A percentile compares a stretch with the other conserved stretches of the same genome.
Evolutionary conservation across 164 flowering plant genomes (phyloP).

Genomic region (Cinnamomum chago): DNA sequence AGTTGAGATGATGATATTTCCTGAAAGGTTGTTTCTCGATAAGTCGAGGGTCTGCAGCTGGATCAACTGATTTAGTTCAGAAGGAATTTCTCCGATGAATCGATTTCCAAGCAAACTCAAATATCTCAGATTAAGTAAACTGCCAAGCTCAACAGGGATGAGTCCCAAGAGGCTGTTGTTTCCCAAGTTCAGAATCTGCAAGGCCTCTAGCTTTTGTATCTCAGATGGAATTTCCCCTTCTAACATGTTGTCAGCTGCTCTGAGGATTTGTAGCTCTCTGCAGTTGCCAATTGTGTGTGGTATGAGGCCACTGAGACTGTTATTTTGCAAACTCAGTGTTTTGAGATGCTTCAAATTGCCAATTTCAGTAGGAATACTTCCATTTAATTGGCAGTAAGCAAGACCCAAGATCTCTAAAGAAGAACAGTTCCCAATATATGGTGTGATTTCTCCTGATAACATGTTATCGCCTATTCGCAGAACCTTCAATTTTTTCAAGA

Average conservation of each 20-base stretch:
- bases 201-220: conserved; percentile 42
- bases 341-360: conserved; percentile 62
- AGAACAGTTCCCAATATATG: conserved; percentile 50
- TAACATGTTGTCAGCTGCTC: conserved; percentile 66
- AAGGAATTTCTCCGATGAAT: conserved; percentile 56
- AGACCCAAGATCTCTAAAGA: conserved; percentile 61
- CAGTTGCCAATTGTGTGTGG: conserved; percentile 57
- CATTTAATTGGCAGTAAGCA: conserved; percentile 62
- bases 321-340: conserved; percentile 66
- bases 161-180: conserved; percentile 77
- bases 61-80: conserved; percentile 46
- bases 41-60: conserved; percentile 62
- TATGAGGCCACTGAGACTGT: conserved; percentile 53
- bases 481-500: conserved; percentile 54
- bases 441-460: conserved; percentile 48
- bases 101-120: conserved; percentile 77
- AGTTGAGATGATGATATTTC: conserved; percentile 37
- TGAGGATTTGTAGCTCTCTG: conserved; percentile 49
- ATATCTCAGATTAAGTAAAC: conserved; percentile 49
- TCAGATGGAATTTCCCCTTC: conserved; percentile 64
- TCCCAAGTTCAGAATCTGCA: conserved; percentile 62
- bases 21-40: conserved; percentile 66
- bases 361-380: conserved; percentile 69
- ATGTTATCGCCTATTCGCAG: conserved; percentile 76
- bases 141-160: conserved; percentile 55